These are phyloP conservation scores for Nannochloropsis limnetica DNA, from an alignment of 352 stramenopile genomes.

Conservation along the genomic window DNA sequence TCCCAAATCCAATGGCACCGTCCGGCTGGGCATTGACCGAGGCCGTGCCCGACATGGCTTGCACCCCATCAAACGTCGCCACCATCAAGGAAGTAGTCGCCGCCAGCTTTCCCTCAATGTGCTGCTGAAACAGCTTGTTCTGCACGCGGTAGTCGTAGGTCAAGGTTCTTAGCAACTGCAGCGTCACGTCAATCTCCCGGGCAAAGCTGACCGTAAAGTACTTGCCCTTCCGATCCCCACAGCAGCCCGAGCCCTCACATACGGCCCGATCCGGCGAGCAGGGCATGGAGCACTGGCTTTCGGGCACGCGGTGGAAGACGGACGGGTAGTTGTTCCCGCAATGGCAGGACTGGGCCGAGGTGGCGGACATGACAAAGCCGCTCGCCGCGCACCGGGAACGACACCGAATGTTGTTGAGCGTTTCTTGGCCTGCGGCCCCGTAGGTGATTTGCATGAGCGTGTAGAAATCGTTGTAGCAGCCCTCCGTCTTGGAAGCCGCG, in stretches of 20 bases:
- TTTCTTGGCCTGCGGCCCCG: not conserved
- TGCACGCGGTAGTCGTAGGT: not conserved
- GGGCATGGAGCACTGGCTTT: not conserved
- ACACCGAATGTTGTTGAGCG: not conserved
- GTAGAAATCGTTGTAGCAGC: not conserved
- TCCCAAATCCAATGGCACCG: not conserved
- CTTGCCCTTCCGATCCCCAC: not conserved
- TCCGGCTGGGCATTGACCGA: not conserved
- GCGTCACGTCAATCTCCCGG: not conserved
- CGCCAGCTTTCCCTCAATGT: not conserved
- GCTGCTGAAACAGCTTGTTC: conserved; percentile 6
- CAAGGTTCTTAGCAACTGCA: not conserved
- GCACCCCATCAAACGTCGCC: not conserved
- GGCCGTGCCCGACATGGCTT: not conserved
- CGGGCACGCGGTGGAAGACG: not conserved
- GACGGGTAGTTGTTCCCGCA: not conserved
- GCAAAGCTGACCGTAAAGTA: not conserved
- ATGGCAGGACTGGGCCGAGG: not conserved
- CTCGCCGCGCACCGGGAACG: not conserved
- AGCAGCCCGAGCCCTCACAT: not conserved
- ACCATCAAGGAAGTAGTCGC: not conserved
- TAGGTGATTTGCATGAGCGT: not conserved
- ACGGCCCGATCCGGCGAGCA: not conserved
- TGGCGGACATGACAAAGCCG: not conserved
- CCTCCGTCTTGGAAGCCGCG: not conserved